These are phyloP conservation scores for Nymphaea colorata DNA, from an alignment of 164 flowering plant species.

Conservation along the genomic window DNA sequence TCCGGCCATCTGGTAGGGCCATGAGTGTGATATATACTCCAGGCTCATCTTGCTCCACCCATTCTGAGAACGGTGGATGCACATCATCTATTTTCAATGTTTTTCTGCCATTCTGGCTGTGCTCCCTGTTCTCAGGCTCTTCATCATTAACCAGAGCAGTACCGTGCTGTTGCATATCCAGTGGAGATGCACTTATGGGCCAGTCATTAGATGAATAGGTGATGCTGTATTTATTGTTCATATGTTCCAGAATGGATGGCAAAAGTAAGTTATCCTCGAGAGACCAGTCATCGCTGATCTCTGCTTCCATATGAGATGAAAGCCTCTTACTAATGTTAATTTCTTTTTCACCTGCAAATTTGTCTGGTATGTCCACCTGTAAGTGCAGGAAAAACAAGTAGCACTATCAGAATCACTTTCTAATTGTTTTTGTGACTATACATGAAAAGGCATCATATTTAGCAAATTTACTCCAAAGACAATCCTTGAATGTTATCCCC, in stretches of 20 bases:
- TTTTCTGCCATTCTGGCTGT: not conserved
- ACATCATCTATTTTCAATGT: slow-evolving; percentile 17
- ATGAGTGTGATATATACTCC: slow-evolving; percentile 61
- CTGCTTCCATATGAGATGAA: not conserved
- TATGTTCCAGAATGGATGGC: not conserved
- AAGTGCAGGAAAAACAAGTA: not conserved
- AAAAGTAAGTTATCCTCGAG: not conserved
- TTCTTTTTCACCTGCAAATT: slow-evolving; percentile 17
- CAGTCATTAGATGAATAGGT: not conserved
- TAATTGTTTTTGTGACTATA: too few relatives aligned
- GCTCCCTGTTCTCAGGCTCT: not conserved
- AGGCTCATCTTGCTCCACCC: slow-evolving; percentile 61
- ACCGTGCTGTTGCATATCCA: too few relatives aligned
- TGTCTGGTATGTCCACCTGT: slow-evolving; percentile 42
- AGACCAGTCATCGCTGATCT: not conserved
- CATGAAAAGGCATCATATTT: too few relatives aligned
- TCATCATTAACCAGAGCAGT: not conserved
- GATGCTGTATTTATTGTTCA: not conserved
- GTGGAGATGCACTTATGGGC: not conserved
- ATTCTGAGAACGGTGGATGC: slow-evolving; percentile 4
- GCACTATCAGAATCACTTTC: not conserved
- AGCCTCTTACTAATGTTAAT: not conserved
- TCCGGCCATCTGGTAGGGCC: slow-evolving; percentile 38
- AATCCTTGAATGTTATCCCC: too few relatives aligned
- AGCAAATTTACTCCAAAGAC: too few relatives aligned